A percentile compares a stretch with the other conserved stretches of the same genome.
Conservation (phyloP, 2,329 filamentous ascomycete species). For the Monilinia laxa region DNA sequence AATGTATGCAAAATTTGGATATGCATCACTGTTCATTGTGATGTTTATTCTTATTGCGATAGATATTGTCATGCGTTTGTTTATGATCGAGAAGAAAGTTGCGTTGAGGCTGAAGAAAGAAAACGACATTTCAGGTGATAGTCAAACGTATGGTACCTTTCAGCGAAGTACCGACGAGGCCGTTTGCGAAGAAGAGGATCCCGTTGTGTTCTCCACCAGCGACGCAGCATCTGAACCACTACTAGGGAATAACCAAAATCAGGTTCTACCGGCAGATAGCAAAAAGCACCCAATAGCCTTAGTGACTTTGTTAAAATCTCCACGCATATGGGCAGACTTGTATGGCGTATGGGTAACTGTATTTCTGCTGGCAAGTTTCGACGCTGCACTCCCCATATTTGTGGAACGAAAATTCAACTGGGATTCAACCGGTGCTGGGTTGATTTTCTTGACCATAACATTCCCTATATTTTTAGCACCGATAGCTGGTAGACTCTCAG, state of each 20-base stretch:
- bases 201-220: background rate
- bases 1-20: slow-evolving; percentile 46
- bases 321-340: slow-evolving; percentile 43
- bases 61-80: slow-evolving; percentile 54
- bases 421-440: slow-evolving; percentile 53
- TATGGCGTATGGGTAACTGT: slow-evolving; percentile 48
- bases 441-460: slow-evolving; percentile 58
- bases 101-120: slow-evolving; percentile 45
- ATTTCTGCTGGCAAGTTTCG: slow-evolving; percentile 52
- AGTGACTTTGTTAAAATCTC: slow-evolving; percentile 43
- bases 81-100: slow-evolving; percentile 56
- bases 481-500: slow-evolving; percentile 50
- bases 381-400: slow-evolving; percentile 55
- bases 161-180: slow-evolving; percentile 5
- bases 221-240: slow-evolving; percentile 2
- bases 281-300: slow-evolving; percentile 31
- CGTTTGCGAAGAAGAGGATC: background rate
- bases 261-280: slow-evolving; percentile 20
- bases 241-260: slow-evolving; percentile 25
- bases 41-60: slow-evolving; percentile 54
- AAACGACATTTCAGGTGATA: background rate
- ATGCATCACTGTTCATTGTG: slow-evolving; percentile 58
- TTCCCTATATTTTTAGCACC: slow-evolving; percentile 60
- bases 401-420: slow-evolving; percentile 54
- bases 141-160: slow-evolving; percentile 13